These are phyloP conservation scores for Mycena epipterygia DNA, from an alignment of 768 basidiomycete genomes.

Conservation along the genomic window DNA sequence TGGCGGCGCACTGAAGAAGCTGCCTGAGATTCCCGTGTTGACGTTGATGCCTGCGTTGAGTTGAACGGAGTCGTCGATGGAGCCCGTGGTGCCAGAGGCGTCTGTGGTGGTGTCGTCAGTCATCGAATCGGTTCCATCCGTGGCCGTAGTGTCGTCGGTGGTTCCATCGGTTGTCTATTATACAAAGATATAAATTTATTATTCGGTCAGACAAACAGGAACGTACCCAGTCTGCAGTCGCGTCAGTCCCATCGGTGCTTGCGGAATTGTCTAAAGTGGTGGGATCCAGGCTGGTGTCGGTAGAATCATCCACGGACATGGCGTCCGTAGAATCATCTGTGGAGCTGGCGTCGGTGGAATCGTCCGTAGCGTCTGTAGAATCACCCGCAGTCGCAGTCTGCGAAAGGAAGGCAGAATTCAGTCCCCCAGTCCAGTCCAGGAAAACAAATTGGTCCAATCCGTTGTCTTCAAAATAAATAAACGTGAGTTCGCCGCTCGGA, in stretches of 20 bases:
- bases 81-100: not conserved
- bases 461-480: too few species aligned
- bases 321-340: not conserved
- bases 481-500: too few species aligned
- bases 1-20: constrained; percentile 29
- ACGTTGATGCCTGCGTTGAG: constrained; percentile 32
- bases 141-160: not conserved
- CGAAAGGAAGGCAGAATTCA: too few species aligned
- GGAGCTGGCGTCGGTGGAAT: too few species aligned
- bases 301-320: not conserved
- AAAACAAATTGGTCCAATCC: too few species aligned
- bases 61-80: constrained; percentile 35
- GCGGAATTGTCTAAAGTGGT: not conserved
- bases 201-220: too few species aligned
- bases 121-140: not conserved
- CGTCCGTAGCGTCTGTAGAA: too few species aligned
- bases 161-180: too few species aligned
- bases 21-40: constrained; percentile 36
- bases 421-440: too few species aligned
- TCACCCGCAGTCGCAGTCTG: not conserved
- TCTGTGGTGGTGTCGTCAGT: not conserved
- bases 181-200: too few species aligned
- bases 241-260: too few species aligned
- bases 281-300: not conserved
- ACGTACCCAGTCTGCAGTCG: too few species aligned